phyloP scores from a whole-genome alignment of 768 basidiomycete species.

The Russula vinacea region DNA sequence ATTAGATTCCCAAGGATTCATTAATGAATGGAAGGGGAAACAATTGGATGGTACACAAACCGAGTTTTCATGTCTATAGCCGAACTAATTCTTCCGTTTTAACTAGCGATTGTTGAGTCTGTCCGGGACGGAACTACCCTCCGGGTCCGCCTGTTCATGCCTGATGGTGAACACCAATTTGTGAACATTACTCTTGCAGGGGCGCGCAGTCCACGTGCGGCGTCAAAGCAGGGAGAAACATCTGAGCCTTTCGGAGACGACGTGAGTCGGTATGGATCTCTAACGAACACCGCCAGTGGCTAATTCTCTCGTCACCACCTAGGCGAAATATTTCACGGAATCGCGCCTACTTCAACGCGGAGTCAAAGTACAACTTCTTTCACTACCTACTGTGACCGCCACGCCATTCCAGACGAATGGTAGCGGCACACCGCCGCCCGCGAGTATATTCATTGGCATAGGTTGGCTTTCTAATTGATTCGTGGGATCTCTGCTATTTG shows the following conservation, averaged over 20 bases:
- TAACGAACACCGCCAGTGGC: not conserved
- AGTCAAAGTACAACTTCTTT: constrained; percentile 75
- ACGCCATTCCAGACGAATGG: constrained; percentile 72
- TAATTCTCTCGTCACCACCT: constrained; percentile 5
- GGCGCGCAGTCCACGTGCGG: constrained; percentile 67
- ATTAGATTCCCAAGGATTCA: constrained; percentile 80
- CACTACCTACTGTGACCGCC: constrained; percentile 72
- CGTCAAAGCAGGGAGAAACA: constrained; percentile 68
- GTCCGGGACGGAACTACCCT: constrained; percentile 91
- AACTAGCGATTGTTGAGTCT: constrained; percentile 83
- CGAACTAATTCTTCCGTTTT: not conserved
- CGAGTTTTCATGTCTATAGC: constrained; percentile 24
- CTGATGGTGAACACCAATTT: constrained; percentile 86
- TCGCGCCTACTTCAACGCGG: constrained; percentile 75
- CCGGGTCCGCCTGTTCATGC: constrained; percentile 82
- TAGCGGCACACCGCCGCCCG: constrained; percentile 56
- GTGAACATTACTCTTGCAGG: constrained; percentile 84
- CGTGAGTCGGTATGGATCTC: constrained; percentile 42
- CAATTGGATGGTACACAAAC: constrained; percentile 67
- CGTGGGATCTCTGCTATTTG: not conserved
- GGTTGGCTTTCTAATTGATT: constrained; percentile 42
- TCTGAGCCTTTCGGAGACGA: constrained; percentile 90
- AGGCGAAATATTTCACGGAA: constrained; percentile 96
- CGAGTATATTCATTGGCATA: constrained; percentile 86
- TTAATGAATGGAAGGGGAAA: constrained; percentile 90